Conservation (phyloP, 2,329 filamentous ascomycete genomes). For the Aspergillus sclerotialis region DNA sequence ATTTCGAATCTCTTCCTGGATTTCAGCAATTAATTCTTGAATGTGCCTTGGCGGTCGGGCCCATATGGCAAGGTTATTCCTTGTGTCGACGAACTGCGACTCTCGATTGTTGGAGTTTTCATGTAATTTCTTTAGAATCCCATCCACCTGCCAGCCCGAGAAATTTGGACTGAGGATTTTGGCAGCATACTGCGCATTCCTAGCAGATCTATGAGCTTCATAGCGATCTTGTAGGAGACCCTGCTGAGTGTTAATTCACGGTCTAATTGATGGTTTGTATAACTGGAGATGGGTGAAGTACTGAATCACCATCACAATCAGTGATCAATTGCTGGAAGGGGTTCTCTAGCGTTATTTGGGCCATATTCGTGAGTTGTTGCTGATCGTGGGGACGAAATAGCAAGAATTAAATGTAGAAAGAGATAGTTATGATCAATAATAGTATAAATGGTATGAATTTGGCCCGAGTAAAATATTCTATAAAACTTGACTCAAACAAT, state of each 20-base stretch:
- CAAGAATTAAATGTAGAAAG: too few species aligned
- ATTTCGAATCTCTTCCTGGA: constrained; percentile 61
- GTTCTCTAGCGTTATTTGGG: constrained; percentile 39
- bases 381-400: background rate
- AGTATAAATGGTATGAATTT: too few species aligned
- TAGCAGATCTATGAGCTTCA: constrained; percentile 61
- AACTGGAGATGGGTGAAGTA: constrained; percentile 36
- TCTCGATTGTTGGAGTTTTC: constrained; percentile 47
- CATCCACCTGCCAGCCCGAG: constrained; percentile 65
- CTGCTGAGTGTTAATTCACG: constrained; percentile 7
- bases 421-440: too few species aligned
- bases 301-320: constrained; percentile 59
- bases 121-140: constrained; percentile 64
- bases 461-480: too few species aligned
- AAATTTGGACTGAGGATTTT: constrained; percentile 67
- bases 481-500: too few species aligned
- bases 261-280: background rate
- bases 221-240: constrained; percentile 62
- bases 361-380: background rate
- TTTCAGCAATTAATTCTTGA: constrained; percentile 55
- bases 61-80: constrained; percentile 85
- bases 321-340: constrained; percentile 70
- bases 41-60: constrained; percentile 71
- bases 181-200: constrained; percentile 68
- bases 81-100: constrained; percentile 64